Conservation (phyloP, 345 rosid genomes). For the Populus davidiana region DNA sequence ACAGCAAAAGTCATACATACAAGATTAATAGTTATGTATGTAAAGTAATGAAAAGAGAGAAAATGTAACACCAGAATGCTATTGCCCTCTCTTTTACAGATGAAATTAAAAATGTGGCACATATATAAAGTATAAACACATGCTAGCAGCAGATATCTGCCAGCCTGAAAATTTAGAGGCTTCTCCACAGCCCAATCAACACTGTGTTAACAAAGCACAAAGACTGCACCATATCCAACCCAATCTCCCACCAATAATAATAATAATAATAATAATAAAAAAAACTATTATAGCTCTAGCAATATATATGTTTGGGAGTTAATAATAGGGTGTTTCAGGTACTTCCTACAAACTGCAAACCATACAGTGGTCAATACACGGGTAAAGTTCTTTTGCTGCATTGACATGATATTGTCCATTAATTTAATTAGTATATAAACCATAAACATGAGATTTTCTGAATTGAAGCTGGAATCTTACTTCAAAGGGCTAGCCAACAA, state of each 20-base stretch:
- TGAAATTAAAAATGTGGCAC: neutral
- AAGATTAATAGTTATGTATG: neutral
- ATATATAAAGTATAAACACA: neutral
- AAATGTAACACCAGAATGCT: neutral
- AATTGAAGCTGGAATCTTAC: slow-evolving; percentile 35
- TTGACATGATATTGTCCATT: too few species aligned
- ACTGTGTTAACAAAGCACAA: too few species aligned
- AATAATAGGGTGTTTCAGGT: too few species aligned
- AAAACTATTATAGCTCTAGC: too few species aligned
- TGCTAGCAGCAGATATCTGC: neutral
- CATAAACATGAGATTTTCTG: neutral
- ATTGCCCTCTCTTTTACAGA: neutral
- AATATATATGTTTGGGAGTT: too few species aligned
- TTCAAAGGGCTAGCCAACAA: slow-evolving; percentile 87
- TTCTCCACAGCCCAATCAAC: neutral
- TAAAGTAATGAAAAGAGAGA: neutral
- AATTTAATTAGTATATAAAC: neutral
- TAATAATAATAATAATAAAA: too few species aligned
- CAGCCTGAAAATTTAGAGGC: neutral
- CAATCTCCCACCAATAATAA: too few species aligned
- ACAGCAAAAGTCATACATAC: neutral
- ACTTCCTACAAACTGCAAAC: too few species aligned
- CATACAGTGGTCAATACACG: too few species aligned
- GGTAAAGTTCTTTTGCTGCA: too few species aligned
- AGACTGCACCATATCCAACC: too few species aligned